Percentiles rank a stretch among this genome's conserved stretches.
Evolutionary conservation across 1,139 yeast species (phyloP).

Genomic region (Taphrina confusa): DNA sequence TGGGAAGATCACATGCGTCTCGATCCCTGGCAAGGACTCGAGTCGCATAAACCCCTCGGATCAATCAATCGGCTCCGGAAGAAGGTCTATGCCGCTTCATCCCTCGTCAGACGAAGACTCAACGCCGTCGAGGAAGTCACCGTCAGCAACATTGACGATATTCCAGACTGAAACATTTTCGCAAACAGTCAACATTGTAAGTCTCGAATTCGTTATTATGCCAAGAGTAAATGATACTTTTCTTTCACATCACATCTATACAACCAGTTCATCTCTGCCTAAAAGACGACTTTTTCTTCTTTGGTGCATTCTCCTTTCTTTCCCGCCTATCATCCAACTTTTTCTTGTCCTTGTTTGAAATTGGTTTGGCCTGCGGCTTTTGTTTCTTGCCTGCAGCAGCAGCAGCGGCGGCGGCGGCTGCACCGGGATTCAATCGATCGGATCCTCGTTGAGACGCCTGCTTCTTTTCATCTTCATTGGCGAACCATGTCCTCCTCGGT

Average conservation of each 20-base stretch:
- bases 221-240: no score
- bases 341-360: conserved; percentile 34
- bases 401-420: background rate
- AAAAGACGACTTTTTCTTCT: conserved; percentile 24
- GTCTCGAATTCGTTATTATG: no score
- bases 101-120: background rate
- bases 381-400: conserved; percentile 4
- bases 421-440: conserved; percentile 26
- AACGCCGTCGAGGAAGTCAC: conserved; percentile 6
- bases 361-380: conserved; percentile 17
- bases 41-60: conserved; percentile 11
- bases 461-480: conserved; percentile 70
- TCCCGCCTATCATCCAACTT: conserved; percentile 24
- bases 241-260: no score
- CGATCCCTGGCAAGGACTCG: conserved; percentile 16
- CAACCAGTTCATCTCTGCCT: no score
- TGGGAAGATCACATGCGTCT: conserved; percentile 18
- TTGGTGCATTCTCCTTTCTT: conserved; percentile 14
- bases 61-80: conserved; percentile 7
- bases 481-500: conserved; percentile 98
- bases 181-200: no score
- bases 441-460: conserved; percentile 21
- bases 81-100: background rate
- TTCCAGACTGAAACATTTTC: conserved; percentile 3
- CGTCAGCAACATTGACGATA: conserved; percentile 17